Evolutionary conservation across 495 filamentous ascomycete genomes (phyloP).

Genomic region (Aspergillus cavernicola): DNA sequence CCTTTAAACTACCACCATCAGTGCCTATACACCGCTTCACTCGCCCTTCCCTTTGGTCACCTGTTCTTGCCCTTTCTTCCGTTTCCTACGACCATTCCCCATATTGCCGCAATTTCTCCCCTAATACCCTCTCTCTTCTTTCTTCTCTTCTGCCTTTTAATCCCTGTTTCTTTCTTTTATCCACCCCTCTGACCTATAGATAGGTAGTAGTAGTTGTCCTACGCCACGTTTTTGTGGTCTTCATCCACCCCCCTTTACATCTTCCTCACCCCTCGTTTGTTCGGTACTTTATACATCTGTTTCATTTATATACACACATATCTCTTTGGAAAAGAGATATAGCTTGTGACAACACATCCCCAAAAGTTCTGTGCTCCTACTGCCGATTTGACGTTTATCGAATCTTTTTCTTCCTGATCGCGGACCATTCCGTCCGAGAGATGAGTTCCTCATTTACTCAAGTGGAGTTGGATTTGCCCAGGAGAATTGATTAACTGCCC

Average conservation of each 20-base stretch:
- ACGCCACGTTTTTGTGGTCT: conserved; percentile 5
- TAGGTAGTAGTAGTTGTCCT: neutral
- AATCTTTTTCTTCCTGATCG: conserved; percentile 11
- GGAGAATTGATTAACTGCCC: conserved; percentile 33
- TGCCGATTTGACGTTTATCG: conserved; percentile 1
- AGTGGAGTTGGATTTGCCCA: conserved; percentile 32
- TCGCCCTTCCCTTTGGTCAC: conserved; percentile 14
- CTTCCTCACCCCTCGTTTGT: conserved; percentile 2
- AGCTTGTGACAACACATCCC: neutral
- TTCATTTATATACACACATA: conserved; percentile 4
- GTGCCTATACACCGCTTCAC: conserved; percentile 23
- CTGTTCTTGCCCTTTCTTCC: conserved; percentile 9
- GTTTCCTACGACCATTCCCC: neutral
- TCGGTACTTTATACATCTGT: neutral
- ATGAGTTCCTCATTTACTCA: conserved; percentile 32
- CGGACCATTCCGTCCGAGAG: conserved; percentile 33
- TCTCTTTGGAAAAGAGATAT: neutral
- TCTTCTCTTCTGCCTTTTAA: conserved; percentile 4
- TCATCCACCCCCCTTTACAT: conserved; percentile 1
- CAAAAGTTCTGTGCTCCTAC: neutral
- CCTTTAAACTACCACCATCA: conserved; percentile 18
- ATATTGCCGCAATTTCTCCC: neutral
- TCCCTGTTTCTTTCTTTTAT: conserved; percentile 4
- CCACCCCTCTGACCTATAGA: conserved; percentile 3
- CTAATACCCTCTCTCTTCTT: conserved; percentile 2